Base-by-base conservation (phyloP, 805 yeast genomes). In the Kluyveromyces nonfermentans region DNA sequence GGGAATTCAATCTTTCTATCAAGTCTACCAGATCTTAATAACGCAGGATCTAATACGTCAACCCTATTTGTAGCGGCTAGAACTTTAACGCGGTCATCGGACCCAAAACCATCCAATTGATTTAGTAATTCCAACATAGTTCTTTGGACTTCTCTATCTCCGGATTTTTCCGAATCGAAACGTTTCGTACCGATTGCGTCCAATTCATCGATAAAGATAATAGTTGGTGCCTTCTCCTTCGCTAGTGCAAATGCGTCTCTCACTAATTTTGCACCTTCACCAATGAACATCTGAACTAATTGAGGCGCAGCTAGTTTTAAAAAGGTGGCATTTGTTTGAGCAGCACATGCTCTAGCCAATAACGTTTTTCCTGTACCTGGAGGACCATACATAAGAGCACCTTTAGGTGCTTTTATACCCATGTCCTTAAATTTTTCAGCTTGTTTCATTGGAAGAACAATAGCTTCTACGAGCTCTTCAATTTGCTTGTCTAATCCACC, bases 341-440 rank as follows among this genome's bases (percentile, higher is more conserved):
- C 96, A 19, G 99, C 99, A 70, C 97, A 95, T 1, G 98, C 98
- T 63, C 96, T 81, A 8, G 99, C 99, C 53, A 93, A 73, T 48
- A 93, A 71, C 1, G 98, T 93, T 68, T 93, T 93, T 64, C 99
- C 99, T 1, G 98, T 93, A 64, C 99, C 99, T 43, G 99, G 99
- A 7, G 99, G 97, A 32, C 99, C 99, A 63, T 93, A 93, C 89
- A 93, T 87, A 43, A 93, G 73, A 3, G 96, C 97, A 64, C 98
- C 98, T 65, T 93, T 93, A 46, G 98, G 98, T 14, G 98, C 94
- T 63, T 85, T 90, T 60, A 93, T 89, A 45, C 99, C 99, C 67
- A 93, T 72, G 46, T 79, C 80, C 61, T 85, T 85, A 71, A 93
- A 90, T 68, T 93, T 90, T 44, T 93, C 98, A 19, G 96, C 95